These are phyloP conservation scores for Skeletonema costatum DNA, from an alignment of 108 stramenopile genomes.

Conservation along the genomic window DNA sequence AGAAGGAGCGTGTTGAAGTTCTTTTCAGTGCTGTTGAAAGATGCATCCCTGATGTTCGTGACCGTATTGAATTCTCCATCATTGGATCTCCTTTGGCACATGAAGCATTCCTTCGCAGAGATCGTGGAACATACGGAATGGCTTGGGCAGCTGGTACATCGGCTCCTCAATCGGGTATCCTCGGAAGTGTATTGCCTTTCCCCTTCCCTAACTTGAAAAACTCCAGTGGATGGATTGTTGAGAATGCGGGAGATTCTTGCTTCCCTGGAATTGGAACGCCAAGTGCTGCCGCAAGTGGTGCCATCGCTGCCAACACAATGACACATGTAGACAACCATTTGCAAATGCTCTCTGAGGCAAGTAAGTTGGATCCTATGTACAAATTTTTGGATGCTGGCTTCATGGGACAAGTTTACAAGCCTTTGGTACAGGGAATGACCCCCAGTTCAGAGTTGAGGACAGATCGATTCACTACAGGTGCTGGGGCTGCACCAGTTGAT, in stretches of 20 bases:
- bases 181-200: slow-evolving; percentile 78
- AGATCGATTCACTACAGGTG: slow-evolving; percentile 36
- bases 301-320: slow-evolving; percentile 89
- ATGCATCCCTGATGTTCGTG: slow-evolving; percentile 92
- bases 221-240: slow-evolving; percentile 87
- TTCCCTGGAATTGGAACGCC: slow-evolving; percentile 96
- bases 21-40: slow-evolving; percentile 91
- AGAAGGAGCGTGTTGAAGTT: slow-evolving; percentile 87
- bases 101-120: slow-evolving; percentile 92
- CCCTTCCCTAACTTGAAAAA: slow-evolving; percentile 93
- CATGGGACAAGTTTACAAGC: slow-evolving; percentile 79
- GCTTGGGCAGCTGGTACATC: slow-evolving; percentile 96
- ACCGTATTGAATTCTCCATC: slow-evolving; percentile 90
- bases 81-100: slow-evolving; percentile 94
- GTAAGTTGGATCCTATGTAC: slow-evolving; percentile 83
- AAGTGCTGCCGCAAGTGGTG: slow-evolving; percentile 93
- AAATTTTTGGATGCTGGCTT: slow-evolving; percentile 88
- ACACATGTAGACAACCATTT: slow-evolving; percentile 84
- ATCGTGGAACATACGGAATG: slow-evolving; percentile 92
- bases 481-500: slow-evolving; percentile 39
- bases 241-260: slow-evolving; percentile 94
- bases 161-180: slow-evolving; percentile 84
- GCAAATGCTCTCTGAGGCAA: slow-evolving; percentile 77
- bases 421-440: slow-evolving; percentile 77
- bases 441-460: slow-evolving; percentile 78